phyloP scores from a whole-genome alignment of 306 rosid genomes.

The Casuarina cunninghamiana region DNA sequence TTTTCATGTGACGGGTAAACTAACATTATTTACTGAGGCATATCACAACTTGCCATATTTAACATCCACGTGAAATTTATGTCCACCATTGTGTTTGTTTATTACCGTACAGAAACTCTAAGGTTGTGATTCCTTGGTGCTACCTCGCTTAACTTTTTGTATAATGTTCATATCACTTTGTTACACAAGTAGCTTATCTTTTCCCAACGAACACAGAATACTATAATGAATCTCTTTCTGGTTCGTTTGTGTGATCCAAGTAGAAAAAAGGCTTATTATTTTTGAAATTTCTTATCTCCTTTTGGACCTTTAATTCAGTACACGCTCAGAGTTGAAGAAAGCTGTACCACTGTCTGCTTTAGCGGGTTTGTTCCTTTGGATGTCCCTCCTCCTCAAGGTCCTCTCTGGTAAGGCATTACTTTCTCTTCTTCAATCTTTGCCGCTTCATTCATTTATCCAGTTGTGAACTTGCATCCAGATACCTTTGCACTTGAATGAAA shows the following conservation, averaged over 20 bases:
- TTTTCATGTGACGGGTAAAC: background rate
- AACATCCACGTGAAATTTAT: background rate
- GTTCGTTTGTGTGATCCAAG: background rate
- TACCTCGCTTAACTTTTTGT: background rate
- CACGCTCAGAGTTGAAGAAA: slow-evolving; percentile 53
- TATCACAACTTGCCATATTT: background rate
- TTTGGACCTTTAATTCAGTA: slow-evolving; percentile 44
- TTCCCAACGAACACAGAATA: background rate
- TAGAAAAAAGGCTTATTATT: background rate
- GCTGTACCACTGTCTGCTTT: slow-evolving; percentile 49
- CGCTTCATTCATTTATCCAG: background rate
- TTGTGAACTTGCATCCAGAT: background rate
- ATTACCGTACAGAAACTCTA: background rate
- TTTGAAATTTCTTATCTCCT: background rate
- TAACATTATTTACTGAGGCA: background rate
- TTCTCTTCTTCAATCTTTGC: background rate
- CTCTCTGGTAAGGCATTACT: slow-evolving; percentile 56
- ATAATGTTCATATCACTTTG: background rate
- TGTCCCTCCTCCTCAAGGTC: slow-evolving; percentile 77
- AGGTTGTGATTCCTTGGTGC: background rate
- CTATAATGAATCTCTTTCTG: background rate
- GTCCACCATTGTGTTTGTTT: background rate
- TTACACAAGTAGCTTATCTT: background rate
- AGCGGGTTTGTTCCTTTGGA: slow-evolving; percentile 66
- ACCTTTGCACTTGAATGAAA: background rate